Conservation (phyloP, 345 rosid species). For the Pelargonium nanum region DNA sequence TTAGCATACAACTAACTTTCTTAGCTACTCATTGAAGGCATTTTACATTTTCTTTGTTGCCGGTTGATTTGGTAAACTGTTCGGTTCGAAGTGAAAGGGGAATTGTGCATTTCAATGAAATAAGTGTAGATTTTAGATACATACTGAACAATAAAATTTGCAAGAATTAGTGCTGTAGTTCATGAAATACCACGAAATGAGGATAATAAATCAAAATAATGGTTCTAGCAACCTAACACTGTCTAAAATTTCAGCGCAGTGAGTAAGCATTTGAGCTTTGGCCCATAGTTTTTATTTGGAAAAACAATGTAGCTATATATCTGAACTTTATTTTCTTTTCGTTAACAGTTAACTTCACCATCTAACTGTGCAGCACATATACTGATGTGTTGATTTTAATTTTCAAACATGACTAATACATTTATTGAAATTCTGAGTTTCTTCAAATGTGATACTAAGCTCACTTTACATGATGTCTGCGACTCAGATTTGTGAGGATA, state of each 20-base stretch:
- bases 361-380: neutral
- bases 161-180: neutral
- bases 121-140: neutral
- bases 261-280: too few relatives aligned
- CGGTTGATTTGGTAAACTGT: neutral
- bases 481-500: slow-evolving; percentile 84
- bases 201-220: neutral
- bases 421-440: neutral
- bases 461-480: neutral
- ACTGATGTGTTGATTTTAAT: neutral
- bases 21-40: neutral
- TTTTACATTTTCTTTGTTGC: neutral
- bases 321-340: neutral
- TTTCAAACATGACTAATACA: neutral
- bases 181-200: neutral
- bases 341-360: neutral
- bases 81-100: neutral
- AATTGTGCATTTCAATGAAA: neutral
- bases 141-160: neutral
- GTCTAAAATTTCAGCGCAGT: too few relatives aligned
- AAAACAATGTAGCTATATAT: neutral
- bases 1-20: neutral
- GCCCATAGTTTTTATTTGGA: neutral
- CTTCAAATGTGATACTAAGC: neutral
- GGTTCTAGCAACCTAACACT: too few relatives aligned